Base-by-base conservation (phyloP, 768 basidiomycete species). In the Leccinum rimulosum region DNA sequence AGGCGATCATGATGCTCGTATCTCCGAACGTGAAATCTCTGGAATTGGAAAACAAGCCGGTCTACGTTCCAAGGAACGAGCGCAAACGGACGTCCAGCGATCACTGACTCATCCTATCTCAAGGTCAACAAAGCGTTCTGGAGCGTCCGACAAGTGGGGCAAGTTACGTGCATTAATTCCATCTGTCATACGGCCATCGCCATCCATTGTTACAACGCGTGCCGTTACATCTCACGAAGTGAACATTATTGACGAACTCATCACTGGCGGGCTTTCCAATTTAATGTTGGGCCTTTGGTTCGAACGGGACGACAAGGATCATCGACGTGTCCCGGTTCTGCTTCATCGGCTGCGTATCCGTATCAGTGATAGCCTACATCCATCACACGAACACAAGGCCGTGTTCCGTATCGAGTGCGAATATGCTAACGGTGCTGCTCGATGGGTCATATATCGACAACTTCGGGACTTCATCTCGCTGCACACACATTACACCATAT, bases 391-490 rank as follows among this genome's bases (percentile, higher is more conserved):
- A 22, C 76, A 84, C 49, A 90, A 89, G 68, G 85, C 91, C 5
- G 86, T 93, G 2, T 95, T 95, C 70, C 84, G 93, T 15, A 93
- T 95, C 64, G 93, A 95, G 73, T 98, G 95, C 70, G 92, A 97
- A 73, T 98, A 99, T 71, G 96, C 93, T 0, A 95, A 96, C 63
- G 93, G 93, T 22, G 87, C 88, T 12, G 86, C 82, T 68, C 79
- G 94, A 72, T 99, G 97, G 96, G 95, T 97, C 30, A 82, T 93
- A n/a, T 94, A 94, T 73, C 87, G 96, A 54, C 88, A 95, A 74
- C 80, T 97, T 55, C 86, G 92, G 61, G 96, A 98, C 71, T 97
- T 99, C 68, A 56, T 96, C 50, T 89, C 89, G 27, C 74, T 99
- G 25, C 95, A 98, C 71, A 82, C 88, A 0, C 95, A 98, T 70